Base-by-base conservation (phyloP, 352 stramenopile genomes). In the Phytophthora cryptogea region DNA sequence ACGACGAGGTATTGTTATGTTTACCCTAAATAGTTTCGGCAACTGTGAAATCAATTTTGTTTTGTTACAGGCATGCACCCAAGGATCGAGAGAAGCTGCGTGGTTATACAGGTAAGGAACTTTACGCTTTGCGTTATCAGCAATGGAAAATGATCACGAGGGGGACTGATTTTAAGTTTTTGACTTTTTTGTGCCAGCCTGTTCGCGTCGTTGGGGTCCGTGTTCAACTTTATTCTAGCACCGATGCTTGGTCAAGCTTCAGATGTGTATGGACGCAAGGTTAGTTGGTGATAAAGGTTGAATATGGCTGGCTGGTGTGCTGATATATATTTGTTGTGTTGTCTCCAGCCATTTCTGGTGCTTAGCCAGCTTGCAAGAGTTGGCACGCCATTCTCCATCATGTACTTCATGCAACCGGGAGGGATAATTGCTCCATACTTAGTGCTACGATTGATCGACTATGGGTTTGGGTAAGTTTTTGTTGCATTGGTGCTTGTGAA, bases 191-290 rank as follows among this genome's bases (percentile, higher is more conserved):
- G 36, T 41, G 36, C 1, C 36, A 90, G 84, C 41, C 67, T 89
- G 31, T 89, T 89, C 44, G 86, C 78, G n/a, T 70, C 80, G 4
- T 46, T 85, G 28, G 84, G 80, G 14, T 89, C 67, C 1, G 48
- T 82, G 20, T 69, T 75, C 30, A 77, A 89, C 45, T 83, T 94
- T 43, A 72, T 92, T 50, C 36, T 91, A 36, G 84, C 85, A 26
- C 78, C 85, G 14, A 77, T 89, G 33, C 67, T 94, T 2, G 85
- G 85, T 1, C 83, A 90, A 57, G 79, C 77, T 13, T 94, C 85
- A 0, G 85, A 94, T 58, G 54, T 74, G 4, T 88, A 89, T 60
- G 85, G 85, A 23, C 79, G 85, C 47, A 94, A 92, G 80, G 84
- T 94, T 54, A 27, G 48, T 8, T 33, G 23, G 7, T 41, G 13